A percentile compares a stretch with the other conserved stretches of the same genome.
Conservation (phyloP, 2,329 filamentous ascomycete genomes). For the Arthroderma sp. region DNA sequence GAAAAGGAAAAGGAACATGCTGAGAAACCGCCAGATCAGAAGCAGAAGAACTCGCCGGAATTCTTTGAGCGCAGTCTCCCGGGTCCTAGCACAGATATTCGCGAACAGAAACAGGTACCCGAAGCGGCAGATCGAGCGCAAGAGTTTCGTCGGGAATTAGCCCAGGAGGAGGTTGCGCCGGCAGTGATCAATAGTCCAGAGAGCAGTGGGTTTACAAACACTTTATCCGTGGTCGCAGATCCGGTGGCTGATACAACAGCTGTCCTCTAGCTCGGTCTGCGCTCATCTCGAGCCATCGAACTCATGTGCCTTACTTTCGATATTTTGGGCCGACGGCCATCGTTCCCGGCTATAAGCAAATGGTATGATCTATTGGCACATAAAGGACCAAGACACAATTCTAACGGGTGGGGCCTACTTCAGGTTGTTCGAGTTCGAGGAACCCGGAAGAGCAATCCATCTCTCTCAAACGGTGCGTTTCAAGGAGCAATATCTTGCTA, state of each 20-base stretch:
- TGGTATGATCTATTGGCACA: constrained; percentile 42
- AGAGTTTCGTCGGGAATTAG: not conserved
- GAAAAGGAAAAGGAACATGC: constrained; percentile 2
- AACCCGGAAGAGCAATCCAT: constrained; percentile 30
- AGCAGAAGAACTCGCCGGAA: not conserved
- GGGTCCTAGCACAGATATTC: not conserved
- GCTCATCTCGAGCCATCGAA: constrained; percentile 26
- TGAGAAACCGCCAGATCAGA: not conserved
- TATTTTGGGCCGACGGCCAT: constrained; percentile 88
- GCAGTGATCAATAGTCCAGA: constrained; percentile 23
- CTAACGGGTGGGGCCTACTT: not conserved
- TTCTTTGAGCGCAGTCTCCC: not conserved
- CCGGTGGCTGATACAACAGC: not conserved
- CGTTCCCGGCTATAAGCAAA: constrained; percentile 83
- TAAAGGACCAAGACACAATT: constrained; percentile 1
- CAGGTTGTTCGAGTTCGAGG: constrained; percentile 47
- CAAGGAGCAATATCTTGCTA: not conserved
- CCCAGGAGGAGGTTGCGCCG: constrained; percentile 3
- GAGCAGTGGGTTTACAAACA: constrained; percentile 24
- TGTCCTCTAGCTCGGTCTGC: constrained; percentile 25
- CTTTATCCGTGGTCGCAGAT: not conserved
- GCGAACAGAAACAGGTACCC: not conserved
- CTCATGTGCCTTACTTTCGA: constrained; percentile 67
- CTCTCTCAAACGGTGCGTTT: constrained; percentile 29
- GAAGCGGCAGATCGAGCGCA: not conserved